Conservation (phyloP, 2,329 filamentous ascomycete genomes). For the Pestalotiopsis sp. region DNA sequence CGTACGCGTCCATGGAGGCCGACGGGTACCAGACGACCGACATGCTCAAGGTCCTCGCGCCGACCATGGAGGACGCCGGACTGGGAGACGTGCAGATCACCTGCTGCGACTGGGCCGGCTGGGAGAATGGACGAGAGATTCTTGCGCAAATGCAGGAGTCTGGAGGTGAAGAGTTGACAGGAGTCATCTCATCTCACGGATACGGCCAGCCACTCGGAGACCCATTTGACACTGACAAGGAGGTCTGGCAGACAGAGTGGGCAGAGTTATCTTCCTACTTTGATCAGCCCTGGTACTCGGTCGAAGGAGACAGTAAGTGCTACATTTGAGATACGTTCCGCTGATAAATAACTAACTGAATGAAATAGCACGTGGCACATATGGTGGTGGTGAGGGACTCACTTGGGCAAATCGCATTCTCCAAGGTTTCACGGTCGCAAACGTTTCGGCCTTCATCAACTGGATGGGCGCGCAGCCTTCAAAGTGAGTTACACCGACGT, state of each 20-base stretch:
- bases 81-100: slow-evolving; percentile 31
- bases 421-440: slow-evolving; percentile 9
- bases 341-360: background rate
- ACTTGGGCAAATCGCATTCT: slow-evolving; percentile 6
- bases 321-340: background rate
- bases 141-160: slow-evolving; percentile 20
- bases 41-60: slow-evolving; percentile 51
- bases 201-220: slow-evolving; percentile 37
- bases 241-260: slow-evolving; percentile 51
- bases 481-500: background rate
- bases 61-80: slow-evolving; percentile 36
- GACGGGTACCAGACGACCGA: slow-evolving; percentile 50
- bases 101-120: slow-evolving; percentile 44
- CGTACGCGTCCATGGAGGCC: slow-evolving; percentile 49
- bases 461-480: slow-evolving; percentile 10
- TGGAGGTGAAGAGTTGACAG: slow-evolving; percentile 36
- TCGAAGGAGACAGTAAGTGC: slow-evolving; percentile 6
- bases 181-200: slow-evolving; percentile 42
- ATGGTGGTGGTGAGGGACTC: slow-evolving; percentile 6
- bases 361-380: background rate
- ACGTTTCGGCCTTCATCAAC: slow-evolving; percentile 9
- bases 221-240: slow-evolving; percentile 30
- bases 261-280: slow-evolving; percentile 34
- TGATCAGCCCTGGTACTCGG: slow-evolving; percentile 8
- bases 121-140: slow-evolving; percentile 21